Evolutionary conservation across 1,284 basidiomycete species (phyloP), one percentile per base, ranked within the genome.

Genomic region (Cryptococcus floricola): DNA sequence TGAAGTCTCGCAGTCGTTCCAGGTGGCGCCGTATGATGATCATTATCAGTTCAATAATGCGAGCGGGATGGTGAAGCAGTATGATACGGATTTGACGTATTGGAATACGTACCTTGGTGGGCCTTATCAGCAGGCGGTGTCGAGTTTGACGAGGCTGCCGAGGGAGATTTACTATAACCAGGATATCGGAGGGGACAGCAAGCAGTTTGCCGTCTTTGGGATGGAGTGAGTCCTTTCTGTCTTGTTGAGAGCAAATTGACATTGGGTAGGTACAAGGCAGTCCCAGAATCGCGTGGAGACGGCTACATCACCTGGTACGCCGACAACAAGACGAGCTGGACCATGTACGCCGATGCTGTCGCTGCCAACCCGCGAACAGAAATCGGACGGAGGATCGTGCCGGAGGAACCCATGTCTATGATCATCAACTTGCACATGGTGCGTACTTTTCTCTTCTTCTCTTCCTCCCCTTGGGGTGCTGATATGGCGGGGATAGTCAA

Each of bases 71-170:
- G 62, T 64, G 2, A 56, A 59, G 7, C 57, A 54, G 8, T 70
- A 68, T 60, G 67, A 78, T 48, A 48, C 59, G 3, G 52, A 77
- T 31, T 81, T 85, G n/a, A 81, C 82, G 1, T 77, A 87, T 57
- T 82, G 80, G 65, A 93, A 93, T 75, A 58, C 76, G 3, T 94
- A 92, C 75, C 82, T 80, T 50, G 91, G 91, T 23, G 87, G 86
- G 38, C 69, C 78, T 14, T 89, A 81, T 70, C 91, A 95, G 75
- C 87, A 95, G 75, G 87, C 88, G 25, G 70, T 87, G 23, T 88
- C 87, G 3, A 82, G 63, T 79, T 77, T 59, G 61, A 77, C 52
- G 77, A 57, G 50, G 28, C 48, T 82, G 48, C 89, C 89, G 62
- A 78, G 79, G 48, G 82, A 80, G 28, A 70, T 78, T 43, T 67